A percentile compares a stretch with the other conserved stretches of the same genome.
Evolutionary conservation across 1,284 basidiomycete genomes (phyloP).

Genomic region (Moesziomyces sp.): DNA sequence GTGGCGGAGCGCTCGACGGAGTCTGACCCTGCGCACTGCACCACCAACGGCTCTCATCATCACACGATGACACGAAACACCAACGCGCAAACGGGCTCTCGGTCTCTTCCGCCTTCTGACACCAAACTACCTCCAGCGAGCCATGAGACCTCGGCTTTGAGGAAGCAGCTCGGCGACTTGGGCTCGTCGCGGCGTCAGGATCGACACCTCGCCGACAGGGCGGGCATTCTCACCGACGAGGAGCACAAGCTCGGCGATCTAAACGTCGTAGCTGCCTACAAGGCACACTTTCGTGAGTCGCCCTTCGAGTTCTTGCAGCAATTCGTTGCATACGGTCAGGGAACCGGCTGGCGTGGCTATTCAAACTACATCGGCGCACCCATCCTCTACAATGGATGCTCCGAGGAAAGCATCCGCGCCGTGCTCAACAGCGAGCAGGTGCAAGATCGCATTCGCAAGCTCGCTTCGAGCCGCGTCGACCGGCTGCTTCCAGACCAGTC

Average conservation of each 20-base stretch:
- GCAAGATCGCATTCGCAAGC: slow-evolving; percentile 50
- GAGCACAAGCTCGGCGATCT: slow-evolving; percentile 54
- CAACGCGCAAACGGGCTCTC: slow-evolving; percentile 4
- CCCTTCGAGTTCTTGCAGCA: slow-evolving; percentile 59
- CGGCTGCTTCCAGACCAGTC: slow-evolving; percentile 40
- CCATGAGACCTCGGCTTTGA: slow-evolving; percentile 14
- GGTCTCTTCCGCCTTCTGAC: slow-evolving; percentile 28
- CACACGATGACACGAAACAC: neutral
- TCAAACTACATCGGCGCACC: slow-evolving; percentile 61
- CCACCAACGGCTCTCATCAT: neutral
- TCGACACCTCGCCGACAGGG: slow-evolving; percentile 21
- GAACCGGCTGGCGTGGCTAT: slow-evolving; percentile 62
- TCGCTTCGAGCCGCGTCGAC: slow-evolving; percentile 50
- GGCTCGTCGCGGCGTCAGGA: slow-evolving; percentile 30
- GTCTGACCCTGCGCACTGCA: neutral
- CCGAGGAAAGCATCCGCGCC: slow-evolving; percentile 51
- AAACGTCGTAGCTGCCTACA: slow-evolving; percentile 62
- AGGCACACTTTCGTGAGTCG: slow-evolving; percentile 61
- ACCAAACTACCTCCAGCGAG: slow-evolving; percentile 9
- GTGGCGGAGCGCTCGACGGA: slow-evolving; percentile 1
- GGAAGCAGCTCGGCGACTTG: slow-evolving; percentile 35
- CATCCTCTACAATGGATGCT: slow-evolving; percentile 57
- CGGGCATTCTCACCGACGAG: slow-evolving; percentile 36
- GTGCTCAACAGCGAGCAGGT: slow-evolving; percentile 59
- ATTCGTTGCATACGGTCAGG: slow-evolving; percentile 59